Base-by-base conservation (phyloP, 345 rosid genomes). In the Linum tenue region DNA sequence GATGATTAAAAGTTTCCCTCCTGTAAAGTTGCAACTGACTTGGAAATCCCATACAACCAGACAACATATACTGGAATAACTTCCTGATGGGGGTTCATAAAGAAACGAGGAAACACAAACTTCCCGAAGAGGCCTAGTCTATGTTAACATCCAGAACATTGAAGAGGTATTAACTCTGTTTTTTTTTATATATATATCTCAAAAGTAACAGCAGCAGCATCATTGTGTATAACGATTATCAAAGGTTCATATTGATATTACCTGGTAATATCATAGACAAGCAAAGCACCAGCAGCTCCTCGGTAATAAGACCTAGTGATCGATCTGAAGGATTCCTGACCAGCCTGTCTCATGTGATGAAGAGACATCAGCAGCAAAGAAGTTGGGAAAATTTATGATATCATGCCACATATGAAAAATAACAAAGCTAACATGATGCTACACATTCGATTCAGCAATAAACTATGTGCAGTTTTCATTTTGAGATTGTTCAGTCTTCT, bases 191-290 rank as follows among this genome's bases (percentile, higher is more conserved):
- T 22, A 22, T 22, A 48, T 12, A 48, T 48, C 14, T 48, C 15
- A 9, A 7, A 48, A 48, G 53, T 48, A 48, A 1, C 53, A 48
- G 31, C 31, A 9, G 53, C 53, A 48, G 9, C 53, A 41, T 41
- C 44, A 41, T 41, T 41, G 44, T 4, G 6, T 41, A 41, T 8
- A 41, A 9, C 53, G 14, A 3, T 48, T 9, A 22, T 22, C 14
- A 48, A 48, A 48, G 9, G 53, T 12, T 10, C 1, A 8, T 12
- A 12, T 48, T 9, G 15, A 9, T 6, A 48, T 12, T 16, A 56
- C 59, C 59, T 56, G 31, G 59, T 56, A 9, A 56, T 56, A 56
- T 56, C 59, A 56, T 56, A 56, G 59, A 56, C 59, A n/a, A 56
- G 59, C 59, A 56, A 16, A 35, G 59, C 59, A 56, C 59, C 59